phyloP scores from a whole-genome alignment of 2,329 filamentous ascomycete species.

The Xylogone sp. region DNA sequence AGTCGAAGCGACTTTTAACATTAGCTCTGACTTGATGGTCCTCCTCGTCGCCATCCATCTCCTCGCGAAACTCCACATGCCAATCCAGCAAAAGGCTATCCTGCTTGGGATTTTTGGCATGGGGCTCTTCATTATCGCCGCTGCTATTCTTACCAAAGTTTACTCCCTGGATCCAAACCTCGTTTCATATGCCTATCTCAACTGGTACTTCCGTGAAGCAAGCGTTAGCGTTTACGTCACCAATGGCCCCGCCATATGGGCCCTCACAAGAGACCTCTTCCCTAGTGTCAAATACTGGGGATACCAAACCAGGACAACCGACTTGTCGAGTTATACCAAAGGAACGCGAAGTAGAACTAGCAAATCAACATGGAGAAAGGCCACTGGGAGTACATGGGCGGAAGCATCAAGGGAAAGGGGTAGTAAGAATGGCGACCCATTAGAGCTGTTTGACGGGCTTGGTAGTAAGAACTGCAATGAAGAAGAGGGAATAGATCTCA shows the following conservation, averaged over 20 bases:
- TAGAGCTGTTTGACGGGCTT: neutral
- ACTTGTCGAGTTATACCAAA: neutral
- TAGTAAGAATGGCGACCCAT: neutral
- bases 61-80: constrained; percentile 36
- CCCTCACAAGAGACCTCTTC: constrained; percentile 39
- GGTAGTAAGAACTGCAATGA: constrained; percentile 1
- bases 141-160: constrained; percentile 40
- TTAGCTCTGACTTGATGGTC: constrained; percentile 44
- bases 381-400: neutral
- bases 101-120: constrained; percentile 45
- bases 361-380: neutral
- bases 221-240: no score
- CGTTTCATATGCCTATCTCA: constrained; percentile 36
- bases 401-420: neutral
- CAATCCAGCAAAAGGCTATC: constrained; percentile 41
- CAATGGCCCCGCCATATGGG: constrained; percentile 48
- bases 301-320: constrained; percentile 1
- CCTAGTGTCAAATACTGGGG: constrained; percentile 2
- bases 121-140: constrained; percentile 43
- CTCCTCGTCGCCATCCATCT: constrained; percentile 44
- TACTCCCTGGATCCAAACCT: constrained; percentile 35
- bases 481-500: neutral
- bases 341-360: neutral
- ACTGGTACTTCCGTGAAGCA: constrained; percentile 49
- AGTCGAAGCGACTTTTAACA: constrained; percentile 44